phyloP scores from a whole-genome alignment of 805 yeast species.

The Cyberlindnera maclurae region DNA sequence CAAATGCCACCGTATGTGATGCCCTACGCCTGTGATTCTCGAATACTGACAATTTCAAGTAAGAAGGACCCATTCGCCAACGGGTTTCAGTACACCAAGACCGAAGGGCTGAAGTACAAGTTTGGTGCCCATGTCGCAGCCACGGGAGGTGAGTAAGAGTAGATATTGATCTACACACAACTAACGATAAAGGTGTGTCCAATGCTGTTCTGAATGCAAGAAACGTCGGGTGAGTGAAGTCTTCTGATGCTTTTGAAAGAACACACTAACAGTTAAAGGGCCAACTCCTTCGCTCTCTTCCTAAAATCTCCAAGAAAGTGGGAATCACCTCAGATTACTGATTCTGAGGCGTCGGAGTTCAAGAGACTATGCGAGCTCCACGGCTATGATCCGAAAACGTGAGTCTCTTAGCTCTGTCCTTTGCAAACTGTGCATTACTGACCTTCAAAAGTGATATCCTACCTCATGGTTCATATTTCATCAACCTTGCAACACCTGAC shows the following conservation, averaged over 20 bases:
- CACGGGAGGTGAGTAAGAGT: conserved; percentile 57
- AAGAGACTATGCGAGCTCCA: conserved; percentile 50
- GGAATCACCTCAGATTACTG: conserved; percentile 73
- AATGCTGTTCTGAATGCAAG: conserved; percentile 57
- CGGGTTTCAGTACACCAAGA: conserved; percentile 32
- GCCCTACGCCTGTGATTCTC: too few relatives aligned
- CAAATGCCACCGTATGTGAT: conserved; percentile 20
- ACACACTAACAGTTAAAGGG: conserved; percentile 27
- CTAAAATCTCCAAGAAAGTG: conserved; percentile 86
- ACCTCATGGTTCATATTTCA: conserved; percentile 94
- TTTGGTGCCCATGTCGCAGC: conserved; percentile 90
- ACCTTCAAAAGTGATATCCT: conserved; percentile 46
- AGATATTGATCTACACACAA: background rate
- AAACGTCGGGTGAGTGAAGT: conserved; percentile 35
- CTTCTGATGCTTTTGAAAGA: background rate
- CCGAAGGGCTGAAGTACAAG: conserved; percentile 39
- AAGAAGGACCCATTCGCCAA: conserved; percentile 12
- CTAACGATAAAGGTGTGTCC: conserved; percentile 36
- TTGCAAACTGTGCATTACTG: background rate
- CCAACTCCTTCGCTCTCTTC: conserved; percentile 85
- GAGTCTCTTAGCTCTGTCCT: background rate
- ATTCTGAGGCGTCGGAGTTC: conserved; percentile 63
- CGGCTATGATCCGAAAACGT: conserved; percentile 61
- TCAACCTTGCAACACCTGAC: conserved; percentile 90
- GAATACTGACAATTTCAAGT: conserved; percentile 2